phyloP scores from a whole-genome alignment of 2,329 filamentous ascomycete genomes.

The Phaeosphaeria sp. region DNA sequence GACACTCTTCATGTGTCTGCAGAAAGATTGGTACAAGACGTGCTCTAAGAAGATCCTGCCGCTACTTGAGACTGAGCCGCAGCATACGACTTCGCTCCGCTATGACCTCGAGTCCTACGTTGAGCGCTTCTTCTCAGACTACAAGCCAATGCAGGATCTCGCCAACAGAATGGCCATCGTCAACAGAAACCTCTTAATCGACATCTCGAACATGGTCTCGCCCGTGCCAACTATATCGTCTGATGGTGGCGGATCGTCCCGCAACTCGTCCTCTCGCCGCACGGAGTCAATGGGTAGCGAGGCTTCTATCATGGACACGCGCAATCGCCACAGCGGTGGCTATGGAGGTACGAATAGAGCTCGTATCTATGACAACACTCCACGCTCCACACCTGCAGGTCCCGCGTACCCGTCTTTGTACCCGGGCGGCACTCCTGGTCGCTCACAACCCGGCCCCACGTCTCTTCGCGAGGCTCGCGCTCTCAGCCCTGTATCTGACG shows the following conservation, averaged over 20 bases:
- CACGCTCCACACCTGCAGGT: slow-evolving; percentile 35
- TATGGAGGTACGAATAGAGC: slow-evolving; percentile 53
- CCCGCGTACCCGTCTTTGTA: slow-evolving; percentile 31
- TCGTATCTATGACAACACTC: slow-evolving; percentile 35
- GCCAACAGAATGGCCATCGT: slow-evolving; percentile 76
- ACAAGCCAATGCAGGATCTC: slow-evolving; percentile 72
- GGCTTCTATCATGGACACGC: slow-evolving; percentile 36
- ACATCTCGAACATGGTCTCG: slow-evolving; percentile 66
- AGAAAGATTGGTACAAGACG: slow-evolving; percentile 80
- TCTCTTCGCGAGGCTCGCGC: slow-evolving; percentile 31
- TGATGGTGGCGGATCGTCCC: slow-evolving; percentile 49
- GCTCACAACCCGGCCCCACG: slow-evolving; percentile 21
- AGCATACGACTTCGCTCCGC: slow-evolving; percentile 57
- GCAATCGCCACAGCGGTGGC: slow-evolving; percentile 68
- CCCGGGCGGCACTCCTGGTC: slow-evolving; percentile 22
- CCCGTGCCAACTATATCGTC: slow-evolving; percentile 53
- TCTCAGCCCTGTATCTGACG: slow-evolving; percentile 34
- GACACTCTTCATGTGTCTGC: slow-evolving; percentile 82
- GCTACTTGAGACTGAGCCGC: slow-evolving; percentile 66
- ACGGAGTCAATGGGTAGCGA: slow-evolving; percentile 51
- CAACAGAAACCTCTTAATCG: slow-evolving; percentile 71
- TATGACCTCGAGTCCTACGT: slow-evolving; percentile 76
- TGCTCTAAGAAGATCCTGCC: slow-evolving; percentile 84
- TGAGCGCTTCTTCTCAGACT: slow-evolving; percentile 79
- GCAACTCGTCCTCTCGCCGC: slow-evolving; percentile 53